Conservation (phyloP, 2,329 filamentous ascomycete genomes). For the Neofusicoccum parvum region DNA sequence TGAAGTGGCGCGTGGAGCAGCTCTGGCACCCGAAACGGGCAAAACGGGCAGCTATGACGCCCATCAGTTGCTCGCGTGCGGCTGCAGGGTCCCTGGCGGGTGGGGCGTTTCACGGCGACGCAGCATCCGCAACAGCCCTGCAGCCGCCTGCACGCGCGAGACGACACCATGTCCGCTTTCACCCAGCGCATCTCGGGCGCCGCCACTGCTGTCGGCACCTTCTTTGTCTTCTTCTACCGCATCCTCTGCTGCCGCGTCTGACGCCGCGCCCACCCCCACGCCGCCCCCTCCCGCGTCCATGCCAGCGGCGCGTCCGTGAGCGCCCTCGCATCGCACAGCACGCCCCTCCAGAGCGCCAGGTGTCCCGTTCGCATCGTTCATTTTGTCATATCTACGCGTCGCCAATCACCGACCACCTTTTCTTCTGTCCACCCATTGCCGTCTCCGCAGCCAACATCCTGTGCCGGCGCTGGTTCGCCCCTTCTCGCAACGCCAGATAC, state of each 20-base stretch:
- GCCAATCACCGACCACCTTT: conserved; percentile 13
- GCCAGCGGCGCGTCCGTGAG: background rate
- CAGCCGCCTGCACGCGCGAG: background rate
- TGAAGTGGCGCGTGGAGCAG: conserved; percentile 16
- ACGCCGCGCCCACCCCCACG: background rate
- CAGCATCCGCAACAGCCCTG: conserved; percentile 1
- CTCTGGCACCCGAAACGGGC: background rate
- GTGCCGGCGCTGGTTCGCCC: conserved; percentile 5
- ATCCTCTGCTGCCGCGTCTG: conserved; percentile 20
- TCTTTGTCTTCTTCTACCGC: conserved; percentile 21
- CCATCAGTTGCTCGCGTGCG: conserved; percentile 1
- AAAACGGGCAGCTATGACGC: background rate
- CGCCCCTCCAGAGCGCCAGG: conserved; percentile 9
- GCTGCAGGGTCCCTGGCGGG: background rate
- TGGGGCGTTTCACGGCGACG: background rate
- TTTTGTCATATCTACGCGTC: conserved; percentile 8
- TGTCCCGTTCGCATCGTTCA: conserved; percentile 6
- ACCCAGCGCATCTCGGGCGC: background rate
- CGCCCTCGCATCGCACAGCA: conserved; percentile 9
- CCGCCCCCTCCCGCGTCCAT: background rate
- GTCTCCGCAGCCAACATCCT: background rate
- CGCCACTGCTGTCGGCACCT: background rate
- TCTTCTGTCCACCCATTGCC: conserved; percentile 6
- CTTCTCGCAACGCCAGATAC: background rate
- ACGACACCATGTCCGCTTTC: background rate